Evolutionary conservation across 2,329 filamentous ascomycete genomes (phyloP).

Genomic region (Botrytis aclada): DNA sequence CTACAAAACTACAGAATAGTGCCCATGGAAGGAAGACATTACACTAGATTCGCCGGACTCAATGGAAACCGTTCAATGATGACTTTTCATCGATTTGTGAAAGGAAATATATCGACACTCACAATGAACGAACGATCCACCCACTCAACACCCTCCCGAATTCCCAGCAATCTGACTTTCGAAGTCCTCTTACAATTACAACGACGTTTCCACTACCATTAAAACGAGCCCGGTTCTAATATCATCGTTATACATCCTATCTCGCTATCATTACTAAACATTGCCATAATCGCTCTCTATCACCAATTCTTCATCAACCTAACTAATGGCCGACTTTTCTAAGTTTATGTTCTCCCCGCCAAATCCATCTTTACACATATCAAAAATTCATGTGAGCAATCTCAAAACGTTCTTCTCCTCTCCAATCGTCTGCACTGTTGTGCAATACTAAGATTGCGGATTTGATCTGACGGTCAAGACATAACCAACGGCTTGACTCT

Average conservation of each 20-base stretch:
- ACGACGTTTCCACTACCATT: not conserved
- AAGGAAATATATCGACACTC: accelerated
- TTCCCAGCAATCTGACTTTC: not conserved
- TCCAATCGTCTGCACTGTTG: too few species aligned
- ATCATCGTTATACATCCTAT: not conserved
- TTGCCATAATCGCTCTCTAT: not conserved
- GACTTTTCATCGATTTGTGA: not conserved
- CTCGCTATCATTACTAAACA: not conserved
- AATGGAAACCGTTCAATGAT: accelerated
- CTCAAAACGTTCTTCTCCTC: not conserved
- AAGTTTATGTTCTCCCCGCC: accelerated
- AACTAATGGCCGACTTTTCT: accelerated
- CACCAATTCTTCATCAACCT: not conserved
- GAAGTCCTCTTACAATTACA: accelerated
- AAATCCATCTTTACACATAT: not conserved
- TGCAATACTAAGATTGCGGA: too few species aligned
- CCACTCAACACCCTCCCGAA: not conserved
- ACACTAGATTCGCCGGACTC: not conserved
- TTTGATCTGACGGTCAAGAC: too few species aligned
- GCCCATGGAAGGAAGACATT: not conserved
- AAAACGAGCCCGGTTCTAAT: accelerated
- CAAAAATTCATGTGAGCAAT: not conserved
- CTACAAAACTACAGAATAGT: accelerated
- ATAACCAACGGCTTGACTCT: too few species aligned
- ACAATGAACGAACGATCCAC: not conserved